Evolutionary conservation across 2,329 filamentous ascomycete genomes (phyloP).

Genomic region (Colletotrichum godetiae): DNA sequence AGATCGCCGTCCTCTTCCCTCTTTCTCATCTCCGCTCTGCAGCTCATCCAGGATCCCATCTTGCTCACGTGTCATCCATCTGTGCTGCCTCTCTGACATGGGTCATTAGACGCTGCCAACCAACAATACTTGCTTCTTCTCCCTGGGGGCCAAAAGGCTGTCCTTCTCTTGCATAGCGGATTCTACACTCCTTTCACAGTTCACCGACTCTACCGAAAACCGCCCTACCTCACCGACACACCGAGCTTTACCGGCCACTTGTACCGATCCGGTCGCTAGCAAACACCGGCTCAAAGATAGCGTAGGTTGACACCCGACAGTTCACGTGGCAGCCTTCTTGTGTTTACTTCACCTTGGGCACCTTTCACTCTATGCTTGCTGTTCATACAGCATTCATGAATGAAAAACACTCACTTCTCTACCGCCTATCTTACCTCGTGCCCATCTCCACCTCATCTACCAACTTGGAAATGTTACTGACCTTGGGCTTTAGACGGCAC

Average conservation of each 20-base stretch:
- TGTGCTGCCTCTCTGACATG: neutral
- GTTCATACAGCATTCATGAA: neutral
- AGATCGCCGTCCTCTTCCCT: neutral
- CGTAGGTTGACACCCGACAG: neutral
- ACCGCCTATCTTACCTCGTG: neutral
- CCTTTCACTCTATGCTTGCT: neutral
- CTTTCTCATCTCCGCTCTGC: neutral
- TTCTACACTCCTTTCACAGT: neutral
- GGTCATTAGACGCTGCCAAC: neutral
- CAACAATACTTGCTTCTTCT: neutral
- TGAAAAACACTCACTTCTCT: neutral
- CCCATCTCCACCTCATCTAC: neutral
- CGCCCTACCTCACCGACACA: neutral
- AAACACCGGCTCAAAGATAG: neutral
- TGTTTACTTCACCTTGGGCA: neutral
- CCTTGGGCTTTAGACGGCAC: neutral
- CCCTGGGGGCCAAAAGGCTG: neutral
- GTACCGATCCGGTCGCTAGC: neutral
- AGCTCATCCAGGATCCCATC: neutral
- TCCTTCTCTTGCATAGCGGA: neutral
- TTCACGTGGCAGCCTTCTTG: neutral
- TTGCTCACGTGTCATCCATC: neutral
- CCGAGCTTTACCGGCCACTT: neutral
- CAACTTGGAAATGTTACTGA: neutral
- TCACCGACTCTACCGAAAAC: neutral